Evolutionary conservation across 1,284 basidiomycete genomes (phyloP).

Genomic region (Trichosporon faecale): DNA sequence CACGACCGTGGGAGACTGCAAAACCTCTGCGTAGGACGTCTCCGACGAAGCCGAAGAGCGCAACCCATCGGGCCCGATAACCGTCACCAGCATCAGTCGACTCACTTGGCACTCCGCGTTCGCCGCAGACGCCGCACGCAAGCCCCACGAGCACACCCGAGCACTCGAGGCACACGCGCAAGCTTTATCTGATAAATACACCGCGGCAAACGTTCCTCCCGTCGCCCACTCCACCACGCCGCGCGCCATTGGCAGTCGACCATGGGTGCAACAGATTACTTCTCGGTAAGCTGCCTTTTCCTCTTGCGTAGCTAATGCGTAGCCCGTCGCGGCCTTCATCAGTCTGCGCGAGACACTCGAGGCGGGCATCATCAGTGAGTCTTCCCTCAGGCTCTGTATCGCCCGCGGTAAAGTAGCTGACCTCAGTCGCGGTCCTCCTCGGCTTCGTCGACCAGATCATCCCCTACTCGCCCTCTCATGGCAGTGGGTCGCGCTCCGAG

Average conservation of each 20-base stretch:
- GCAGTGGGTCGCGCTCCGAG: slow-evolving; percentile 12
- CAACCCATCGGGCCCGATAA: slow-evolving; percentile 6
- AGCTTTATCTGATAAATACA: not conserved
- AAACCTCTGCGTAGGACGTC: not conserved
- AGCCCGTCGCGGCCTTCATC: slow-evolving; percentile 66
- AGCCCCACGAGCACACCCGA: not conserved
- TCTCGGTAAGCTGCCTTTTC: slow-evolving; percentile 16
- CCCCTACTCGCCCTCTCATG: slow-evolving; percentile 20
- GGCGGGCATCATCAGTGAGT: slow-evolving; percentile 72
- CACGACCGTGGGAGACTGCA: not conserved
- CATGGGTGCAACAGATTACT: slow-evolving; percentile 18
- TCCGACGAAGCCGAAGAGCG: slow-evolving; percentile 6
- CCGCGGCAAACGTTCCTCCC: not conserved
- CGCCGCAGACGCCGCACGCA: slow-evolving; percentile 5
- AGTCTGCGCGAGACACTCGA: slow-evolving; percentile 85
- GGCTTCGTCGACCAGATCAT: slow-evolving; percentile 75
- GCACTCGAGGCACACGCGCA: no score
- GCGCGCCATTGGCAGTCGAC: not conserved
- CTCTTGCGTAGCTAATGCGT: not conserved
- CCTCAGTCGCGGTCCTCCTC: slow-evolving; percentile 66
- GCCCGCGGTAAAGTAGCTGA: no score
- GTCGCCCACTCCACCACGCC: not conserved
- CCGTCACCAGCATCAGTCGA: not conserved
- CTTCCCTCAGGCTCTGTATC: not conserved
- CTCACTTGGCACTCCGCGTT: slow-evolving; percentile 2